Conservation (phyloP, 2,329 filamentous ascomycete genomes). For the Fusarium nygamai region DNA sequence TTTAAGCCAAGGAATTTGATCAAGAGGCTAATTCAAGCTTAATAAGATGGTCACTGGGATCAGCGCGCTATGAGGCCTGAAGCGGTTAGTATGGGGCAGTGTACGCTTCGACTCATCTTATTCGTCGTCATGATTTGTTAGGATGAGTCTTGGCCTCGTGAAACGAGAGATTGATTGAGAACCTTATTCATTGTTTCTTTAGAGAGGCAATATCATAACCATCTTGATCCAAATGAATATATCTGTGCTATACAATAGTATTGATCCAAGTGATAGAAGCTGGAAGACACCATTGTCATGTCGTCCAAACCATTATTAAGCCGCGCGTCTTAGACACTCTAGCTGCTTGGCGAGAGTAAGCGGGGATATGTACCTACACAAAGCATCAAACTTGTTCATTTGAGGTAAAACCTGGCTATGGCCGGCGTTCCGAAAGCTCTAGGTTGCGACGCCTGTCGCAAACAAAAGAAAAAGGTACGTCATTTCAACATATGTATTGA, state of each 20-base stretch:
- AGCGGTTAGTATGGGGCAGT: not conserved
- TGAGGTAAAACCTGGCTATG: not conserved
- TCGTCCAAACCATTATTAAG: not conserved
- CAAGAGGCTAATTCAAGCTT: not conserved
- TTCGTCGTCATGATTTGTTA: not conserved
- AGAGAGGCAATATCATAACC: rapidly evolving
- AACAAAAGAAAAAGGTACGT: slow-evolving; percentile 16
- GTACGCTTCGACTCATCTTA: not conserved
- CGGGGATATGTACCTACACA: not conserved
- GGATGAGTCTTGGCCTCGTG: not conserved
- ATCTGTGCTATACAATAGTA: too few species aligned
- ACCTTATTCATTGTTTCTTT: not conserved
- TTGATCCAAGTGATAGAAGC: not conserved
- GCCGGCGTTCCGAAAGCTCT: slow-evolving; percentile 4
- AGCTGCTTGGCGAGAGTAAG: not conserved
- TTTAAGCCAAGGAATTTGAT: not conserved
- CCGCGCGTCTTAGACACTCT: not conserved
- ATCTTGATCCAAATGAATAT: too few species aligned
- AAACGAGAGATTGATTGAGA: not conserved
- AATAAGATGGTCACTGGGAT: not conserved
- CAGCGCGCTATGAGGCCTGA: not conserved
- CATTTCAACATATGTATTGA: rapidly evolving
- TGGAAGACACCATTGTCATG: too few species aligned
- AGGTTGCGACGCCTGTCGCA: slow-evolving; percentile 10
- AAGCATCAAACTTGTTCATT: not conserved